A percentile compares a stretch with the other conserved stretches of the same genome.
phyloP scores from a whole-genome alignment of 2,329 filamentous ascomycete genomes.

The Ophiocordyceps australis region DNA sequence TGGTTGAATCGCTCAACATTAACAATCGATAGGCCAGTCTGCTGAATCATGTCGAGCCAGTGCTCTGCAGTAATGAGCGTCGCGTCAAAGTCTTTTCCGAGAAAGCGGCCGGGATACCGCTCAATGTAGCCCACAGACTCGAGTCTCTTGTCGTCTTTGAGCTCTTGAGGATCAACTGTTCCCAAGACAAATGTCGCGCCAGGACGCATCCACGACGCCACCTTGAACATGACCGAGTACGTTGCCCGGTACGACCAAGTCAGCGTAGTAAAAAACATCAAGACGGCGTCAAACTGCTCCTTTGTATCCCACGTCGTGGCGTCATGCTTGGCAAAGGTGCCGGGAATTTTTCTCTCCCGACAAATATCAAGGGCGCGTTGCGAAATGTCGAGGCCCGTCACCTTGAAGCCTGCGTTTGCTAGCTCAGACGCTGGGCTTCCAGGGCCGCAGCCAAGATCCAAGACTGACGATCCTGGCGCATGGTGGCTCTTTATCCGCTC shows the following conservation, averaged over 20 bases:
- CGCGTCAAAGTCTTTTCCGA: background rate
- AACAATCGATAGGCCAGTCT: background rate
- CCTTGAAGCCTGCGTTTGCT: background rate
- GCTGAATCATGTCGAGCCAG: background rate
- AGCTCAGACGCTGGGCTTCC: slow-evolving; percentile 1
- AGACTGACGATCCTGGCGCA: background rate
- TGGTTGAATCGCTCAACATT: background rate
- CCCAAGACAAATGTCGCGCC: background rate
- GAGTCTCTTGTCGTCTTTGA: background rate
- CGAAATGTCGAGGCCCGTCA: slow-evolving; percentile 2
- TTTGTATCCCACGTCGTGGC: slow-evolving; percentile 1
- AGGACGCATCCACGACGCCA: background rate
- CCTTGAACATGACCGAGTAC: background rate
- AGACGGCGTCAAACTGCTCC: background rate
- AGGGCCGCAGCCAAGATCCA: slow-evolving; percentile 2
- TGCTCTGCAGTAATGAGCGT: background rate
- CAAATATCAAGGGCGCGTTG: slow-evolving; percentile 2
- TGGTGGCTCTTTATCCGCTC: background rate
- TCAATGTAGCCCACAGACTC: background rate
- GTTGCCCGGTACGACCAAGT: background rate
- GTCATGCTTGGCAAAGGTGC: slow-evolving; percentile 1
- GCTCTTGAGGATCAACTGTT: background rate
- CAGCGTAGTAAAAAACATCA: background rate
- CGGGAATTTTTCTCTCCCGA: background rate
- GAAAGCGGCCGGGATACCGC: background rate